Evolutionary conservation across 768 basidiomycete genomes (phyloP), one percentile per base, ranked within the genome.

Genomic region (Pleurotus tuoliensis): DNA sequence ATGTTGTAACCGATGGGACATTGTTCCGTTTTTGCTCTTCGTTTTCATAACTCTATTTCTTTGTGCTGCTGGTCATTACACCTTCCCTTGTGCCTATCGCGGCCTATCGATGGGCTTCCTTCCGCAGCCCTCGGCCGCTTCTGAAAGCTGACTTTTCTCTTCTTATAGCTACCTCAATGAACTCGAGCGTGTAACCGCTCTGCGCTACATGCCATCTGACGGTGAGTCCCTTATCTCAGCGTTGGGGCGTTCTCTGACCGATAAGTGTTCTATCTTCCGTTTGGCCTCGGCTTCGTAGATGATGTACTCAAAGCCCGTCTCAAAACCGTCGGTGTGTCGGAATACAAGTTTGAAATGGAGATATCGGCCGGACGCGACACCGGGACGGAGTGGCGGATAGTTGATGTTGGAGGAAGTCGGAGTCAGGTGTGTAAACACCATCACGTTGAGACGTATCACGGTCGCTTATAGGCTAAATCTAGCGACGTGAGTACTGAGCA

Each of bases 261-360:
- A 30, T 13, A 12, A 37, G 47, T 18, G 46, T 24, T 57, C 41
- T 30, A 25, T 48, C 5, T 39, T 51, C 44, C 18, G 24, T 34
- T 48, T 37, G n/a, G 45, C 55, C 47, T 52, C 13, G n/a, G 6
- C 11, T 22, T n/a, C 6, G 1, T 47, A 88, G 88, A 89, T 64
- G 89, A 91, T 64, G 86, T 92, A 18, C 77, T 92, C 45, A 84
- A 84, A 24, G 90, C 89, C 1, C 78, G 90, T 2, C 69, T 92
- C 22, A 90, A 90, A 66, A 89, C 84, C 0, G 82, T 91, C 15
- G 90, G 90, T 2, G 88, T 90, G 8, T 84, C 86, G 3, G 90
- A 91, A 67, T 88, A 92, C 70, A 85, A 80, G 63, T 92, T 92
- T 62, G 82, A 87, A 70, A 88, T 91, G 82, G 89, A 71, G 68